Conservation (phyloP, 306 rosid species). For the Medicago ruthenica region DNA sequence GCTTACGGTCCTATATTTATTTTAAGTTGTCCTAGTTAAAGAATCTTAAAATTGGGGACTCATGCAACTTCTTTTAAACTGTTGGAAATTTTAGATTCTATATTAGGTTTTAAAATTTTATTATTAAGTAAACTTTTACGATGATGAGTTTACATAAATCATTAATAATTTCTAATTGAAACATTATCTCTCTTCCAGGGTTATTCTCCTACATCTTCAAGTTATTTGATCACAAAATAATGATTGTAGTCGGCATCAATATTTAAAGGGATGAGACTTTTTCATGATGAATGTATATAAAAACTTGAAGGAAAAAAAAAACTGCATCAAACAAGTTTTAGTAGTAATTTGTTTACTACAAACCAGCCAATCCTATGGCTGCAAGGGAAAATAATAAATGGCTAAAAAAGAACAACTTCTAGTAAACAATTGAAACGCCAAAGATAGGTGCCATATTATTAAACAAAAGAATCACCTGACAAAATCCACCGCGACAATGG, state of each 20-base stretch:
- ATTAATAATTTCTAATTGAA: background rate
- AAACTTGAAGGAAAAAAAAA: background rate
- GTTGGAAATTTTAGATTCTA: background rate
- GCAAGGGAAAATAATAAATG: constrained; percentile 33
- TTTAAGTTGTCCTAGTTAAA: background rate
- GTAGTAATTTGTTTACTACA: constrained; percentile 3
- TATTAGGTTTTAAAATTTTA: background rate
- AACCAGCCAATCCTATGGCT: constrained; percentile 26
- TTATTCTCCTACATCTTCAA: constrained; percentile 34
- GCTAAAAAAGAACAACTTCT: constrained; percentile 25
- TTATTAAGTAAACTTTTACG: constrained; percentile 1
- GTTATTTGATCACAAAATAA: constrained; percentile 13
- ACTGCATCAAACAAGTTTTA: constrained; percentile 9
- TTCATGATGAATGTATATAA: constrained; percentile 1
- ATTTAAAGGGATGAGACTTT: background rate
- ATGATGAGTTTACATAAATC: background rate
- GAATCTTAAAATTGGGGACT: background rate
- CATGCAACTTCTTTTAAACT: background rate
- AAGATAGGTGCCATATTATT: constrained; percentile 19
- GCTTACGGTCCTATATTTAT: constrained; percentile 8
- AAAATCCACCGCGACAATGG: constrained; percentile 88
- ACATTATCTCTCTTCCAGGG: background rate
- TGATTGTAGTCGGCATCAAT: background rate
- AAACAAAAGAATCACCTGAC: constrained; percentile 65
- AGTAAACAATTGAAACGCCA: constrained; percentile 35